These are phyloP conservation scores for Austroboletus novae-zelandiae DNA, from an alignment of 1,284 basidiomycete species.

Conservation along the genomic window DNA sequence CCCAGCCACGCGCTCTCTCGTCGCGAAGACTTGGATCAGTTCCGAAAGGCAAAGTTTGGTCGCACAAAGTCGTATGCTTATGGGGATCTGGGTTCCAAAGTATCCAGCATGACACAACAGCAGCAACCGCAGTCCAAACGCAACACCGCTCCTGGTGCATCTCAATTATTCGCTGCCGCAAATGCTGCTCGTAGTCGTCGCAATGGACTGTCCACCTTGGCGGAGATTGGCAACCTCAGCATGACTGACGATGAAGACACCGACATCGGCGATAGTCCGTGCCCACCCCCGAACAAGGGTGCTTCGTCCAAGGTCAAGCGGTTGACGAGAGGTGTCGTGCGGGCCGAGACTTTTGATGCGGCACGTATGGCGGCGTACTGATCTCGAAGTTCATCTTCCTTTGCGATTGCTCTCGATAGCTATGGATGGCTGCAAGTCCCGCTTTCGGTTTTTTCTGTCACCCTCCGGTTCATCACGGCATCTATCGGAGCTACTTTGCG, in stretches of 20 bases:
- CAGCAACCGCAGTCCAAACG: conserved; percentile 49
- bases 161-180: conserved; percentile 63
- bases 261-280: conserved; percentile 77
- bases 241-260: conserved; percentile 69
- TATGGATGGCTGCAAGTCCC: conserved; percentile 2
- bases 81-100: conserved; percentile 58
- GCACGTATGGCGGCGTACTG: conserved; percentile 42
- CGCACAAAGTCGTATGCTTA: conserved; percentile 89
- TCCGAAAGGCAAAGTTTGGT: conserved; percentile 84
- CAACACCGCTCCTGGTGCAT: conserved; percentile 55
- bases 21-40: conserved; percentile 85
- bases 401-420: conserved; percentile 5
- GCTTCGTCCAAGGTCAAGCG: conserved; percentile 52
- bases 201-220: conserved; percentile 55
- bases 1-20: conserved; percentile 78
- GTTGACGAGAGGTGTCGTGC: conserved; percentile 44
- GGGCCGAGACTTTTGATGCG: conserved; percentile 66
- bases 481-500: conserved; percentile 7
- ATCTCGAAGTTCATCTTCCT: conserved; percentile 1
- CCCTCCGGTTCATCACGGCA: conserved; percentile 5
- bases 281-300: conserved; percentile 67
- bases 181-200: conserved; percentile 61
- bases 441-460: conserved; percentile 9
- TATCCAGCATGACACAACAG: conserved; percentile 35
- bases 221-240: conserved; percentile 59